Evolutionary conservation across 176 grass and related monocot genomes (phyloP).

Genomic region (Oryza meridionalis): DNA sequence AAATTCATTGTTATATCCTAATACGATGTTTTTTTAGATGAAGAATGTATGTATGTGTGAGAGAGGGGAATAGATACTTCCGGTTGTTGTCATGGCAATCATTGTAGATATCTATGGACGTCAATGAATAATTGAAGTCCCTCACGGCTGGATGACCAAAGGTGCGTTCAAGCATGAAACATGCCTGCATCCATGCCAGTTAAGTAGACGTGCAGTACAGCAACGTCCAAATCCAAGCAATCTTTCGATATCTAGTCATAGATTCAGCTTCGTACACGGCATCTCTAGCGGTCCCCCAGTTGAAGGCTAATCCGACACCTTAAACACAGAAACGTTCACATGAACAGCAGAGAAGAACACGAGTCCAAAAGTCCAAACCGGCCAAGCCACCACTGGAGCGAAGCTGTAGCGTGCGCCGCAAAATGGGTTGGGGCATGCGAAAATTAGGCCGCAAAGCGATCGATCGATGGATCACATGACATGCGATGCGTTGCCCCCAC

Average conservation of each 20-base stretch:
- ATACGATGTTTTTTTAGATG: too few relatives aligned
- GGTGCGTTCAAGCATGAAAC: background rate
- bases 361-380: background rate
- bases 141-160: background rate
- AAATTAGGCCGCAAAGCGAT: conserved; percentile 27
- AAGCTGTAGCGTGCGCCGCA: background rate
- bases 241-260: background rate
- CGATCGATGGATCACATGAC: background rate
- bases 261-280: background rate
- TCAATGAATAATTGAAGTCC: background rate
- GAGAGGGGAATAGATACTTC: background rate
- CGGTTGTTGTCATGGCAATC: background rate
- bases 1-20: too few relatives aligned
- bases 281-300: background rate
- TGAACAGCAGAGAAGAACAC: background rate
- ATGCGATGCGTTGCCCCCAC: background rate
- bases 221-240: background rate
- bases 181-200: background rate
- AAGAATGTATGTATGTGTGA: too few relatives aligned
- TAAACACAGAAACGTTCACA: background rate
- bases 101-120: background rate
- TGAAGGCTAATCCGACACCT: background rate
- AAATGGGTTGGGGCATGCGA: too few relatives aligned
- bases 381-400: background rate
- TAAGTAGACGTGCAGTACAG: background rate